Evolutionary conservation across 129 eudicot genomes (phyloP), one percentile per base, ranked within the genome.

Genomic region (Centaurea solstitialis): DNA sequence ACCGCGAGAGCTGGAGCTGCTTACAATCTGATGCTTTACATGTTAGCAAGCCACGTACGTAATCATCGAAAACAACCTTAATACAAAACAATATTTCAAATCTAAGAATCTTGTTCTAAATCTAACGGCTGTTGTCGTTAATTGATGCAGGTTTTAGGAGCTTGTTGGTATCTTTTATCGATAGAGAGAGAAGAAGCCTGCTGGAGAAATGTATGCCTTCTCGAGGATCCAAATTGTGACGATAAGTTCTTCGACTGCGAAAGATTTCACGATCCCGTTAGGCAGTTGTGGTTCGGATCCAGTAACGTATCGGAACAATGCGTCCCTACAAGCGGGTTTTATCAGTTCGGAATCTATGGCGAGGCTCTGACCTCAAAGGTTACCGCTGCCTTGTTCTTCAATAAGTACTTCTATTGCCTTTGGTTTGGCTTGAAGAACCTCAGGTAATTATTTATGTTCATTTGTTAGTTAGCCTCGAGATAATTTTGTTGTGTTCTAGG

Each of bases 1-100:
- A 91, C 93, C 17, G 98, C 94, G 8, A 91, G 98, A 97, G 97
- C 94, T 45, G 98, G 97, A 83, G 98, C 98, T 66, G 97, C 97
- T 8, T 94, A 94, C 50, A 94, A 94, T 83, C 86, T 94, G 84
- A 91, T 94, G 90, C 93, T 94, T 45, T 94, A 83, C 88, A 89
- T 91, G 94, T 84, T 94, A 74, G 93, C 94, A 79, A 94, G 98
- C 91, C 97, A 94, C 83, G 98, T 94, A 94, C 83, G 98, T 94
- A 88, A 91, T 89, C 35, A 53, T 39, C 47, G 0, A 70, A 70
- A 70, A 39, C 77, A 76, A 69, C 26, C 45, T 76, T 59, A 38
- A 7, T n/a, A 35, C 30, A 45, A 10, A 73, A 24, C 53, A 57
- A 26, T 2, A 9, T 24, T 53, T 82, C 62, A 9, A 41, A 70